Percentiles rank a stretch among this genome's conserved stretches.
Evolutionary conservation across 768 basidiomycete genomes (phyloP).

Genomic region (Psilocybe tampanensis): DNA sequence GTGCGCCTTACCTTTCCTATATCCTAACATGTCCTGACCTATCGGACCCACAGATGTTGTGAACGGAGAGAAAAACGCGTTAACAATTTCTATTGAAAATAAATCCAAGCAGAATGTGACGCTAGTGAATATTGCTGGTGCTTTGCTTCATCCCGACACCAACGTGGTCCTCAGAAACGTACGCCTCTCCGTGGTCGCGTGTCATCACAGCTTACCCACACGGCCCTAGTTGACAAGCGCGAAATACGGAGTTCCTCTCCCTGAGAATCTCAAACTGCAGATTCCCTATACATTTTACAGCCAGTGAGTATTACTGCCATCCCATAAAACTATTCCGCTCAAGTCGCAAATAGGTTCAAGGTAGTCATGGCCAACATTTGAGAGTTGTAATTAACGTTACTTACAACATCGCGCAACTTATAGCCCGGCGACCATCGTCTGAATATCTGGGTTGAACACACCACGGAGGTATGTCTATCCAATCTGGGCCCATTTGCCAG

Average conservation of each 20-base stretch:
- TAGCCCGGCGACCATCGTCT: constrained; percentile 79
- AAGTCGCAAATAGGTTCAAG: constrained; percentile 53
- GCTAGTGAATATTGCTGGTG: constrained; percentile 63
- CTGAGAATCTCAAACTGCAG: constrained; percentile 59
- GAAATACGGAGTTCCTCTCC: constrained; percentile 52
- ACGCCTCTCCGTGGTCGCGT: constrained; percentile 7
- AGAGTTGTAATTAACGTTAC: not conserved
- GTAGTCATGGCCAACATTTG: constrained; percentile 32
- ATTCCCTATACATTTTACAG: constrained; percentile 78
- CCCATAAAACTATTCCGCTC: constrained; percentile 6
- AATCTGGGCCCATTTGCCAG: not conserved
- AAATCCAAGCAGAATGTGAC: constrained; percentile 75
- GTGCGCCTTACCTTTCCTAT: constrained; percentile 44
- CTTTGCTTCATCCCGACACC: constrained; percentile 66
- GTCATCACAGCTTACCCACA: not conserved
- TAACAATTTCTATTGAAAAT: constrained; percentile 72
- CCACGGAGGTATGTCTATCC: constrained; percentile 51
- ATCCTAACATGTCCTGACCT: constrained; percentile 11
- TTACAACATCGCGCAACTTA: not conserved
- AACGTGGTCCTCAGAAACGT: constrained; percentile 75
- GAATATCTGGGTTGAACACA: constrained; percentile 76
- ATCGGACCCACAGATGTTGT: constrained; percentile 62
- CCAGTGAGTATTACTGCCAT: constrained; percentile 57
- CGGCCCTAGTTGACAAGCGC: constrained; percentile 55
- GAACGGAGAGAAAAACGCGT: constrained; percentile 78